Conservation (phyloP, 2,329 filamentous ascomycete genomes). For the Penicillium frequentans region DNA sequence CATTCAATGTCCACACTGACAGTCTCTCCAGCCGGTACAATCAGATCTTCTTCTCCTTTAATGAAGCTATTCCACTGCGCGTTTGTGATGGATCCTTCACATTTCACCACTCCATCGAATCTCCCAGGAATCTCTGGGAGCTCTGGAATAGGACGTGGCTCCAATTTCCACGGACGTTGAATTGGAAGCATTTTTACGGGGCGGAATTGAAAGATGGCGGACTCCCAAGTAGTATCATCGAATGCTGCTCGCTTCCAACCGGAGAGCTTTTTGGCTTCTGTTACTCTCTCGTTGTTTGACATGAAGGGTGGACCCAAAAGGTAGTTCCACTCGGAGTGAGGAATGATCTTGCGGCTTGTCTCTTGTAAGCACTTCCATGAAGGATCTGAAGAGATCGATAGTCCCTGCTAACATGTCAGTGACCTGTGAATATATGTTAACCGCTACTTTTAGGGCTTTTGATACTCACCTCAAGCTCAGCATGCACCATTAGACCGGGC, state of each 20-base stretch:
- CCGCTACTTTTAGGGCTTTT: neutral
- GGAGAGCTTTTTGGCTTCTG: constrained; percentile 7
- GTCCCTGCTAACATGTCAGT: neutral
- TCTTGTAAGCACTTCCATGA: constrained; percentile 13
- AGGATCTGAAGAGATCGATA: neutral
- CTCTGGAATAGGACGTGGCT: constrained; percentile 9
- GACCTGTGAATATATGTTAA: neutral
- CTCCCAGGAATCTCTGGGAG: constrained; percentile 9
- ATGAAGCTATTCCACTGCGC: constrained; percentile 7
- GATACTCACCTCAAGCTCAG: constrained; percentile 14
- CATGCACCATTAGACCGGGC: constrained; percentile 23
- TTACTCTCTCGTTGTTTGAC: constrained; percentile 21
- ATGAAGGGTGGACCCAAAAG: constrained; percentile 24
- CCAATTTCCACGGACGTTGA: constrained; percentile 10
- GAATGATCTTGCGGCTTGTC: constrained; percentile 11
- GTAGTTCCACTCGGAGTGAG: constrained; percentile 26
- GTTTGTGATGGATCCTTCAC: constrained; percentile 1
- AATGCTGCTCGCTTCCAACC: constrained; percentile 16
- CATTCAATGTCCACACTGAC: constrained; percentile 15
- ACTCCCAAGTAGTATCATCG: constrained; percentile 11
- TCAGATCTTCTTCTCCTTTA: neutral
- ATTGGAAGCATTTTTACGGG: constrained; percentile 20
- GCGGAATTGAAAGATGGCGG: constrained; percentile 7
- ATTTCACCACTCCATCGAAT: constrained; percentile 11
- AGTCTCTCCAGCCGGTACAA: constrained; percentile 1